Evolutionary conservation across 2,329 filamentous ascomycete genomes (phyloP).

Genomic region (Xylariales sp.): DNA sequence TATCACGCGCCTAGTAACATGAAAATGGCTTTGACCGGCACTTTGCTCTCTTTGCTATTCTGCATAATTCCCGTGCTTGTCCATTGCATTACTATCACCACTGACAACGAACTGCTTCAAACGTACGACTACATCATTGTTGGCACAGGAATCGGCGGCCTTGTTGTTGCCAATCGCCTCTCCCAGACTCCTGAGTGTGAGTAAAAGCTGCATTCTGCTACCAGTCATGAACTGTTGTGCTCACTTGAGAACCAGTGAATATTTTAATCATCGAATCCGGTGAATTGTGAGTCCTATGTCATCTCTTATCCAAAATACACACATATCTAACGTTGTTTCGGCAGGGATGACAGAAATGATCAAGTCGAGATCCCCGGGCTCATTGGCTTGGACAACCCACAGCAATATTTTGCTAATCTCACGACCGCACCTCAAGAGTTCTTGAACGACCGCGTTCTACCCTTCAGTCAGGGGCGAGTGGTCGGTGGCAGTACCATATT

Average conservation of each 20-base stretch:
- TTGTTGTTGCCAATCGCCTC: slow-evolving; percentile 20
- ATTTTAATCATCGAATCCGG: slow-evolving; percentile 20
- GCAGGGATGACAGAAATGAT: slow-evolving; percentile 20
- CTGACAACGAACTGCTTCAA: slow-evolving; percentile 8
- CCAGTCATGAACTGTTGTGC: background rate
- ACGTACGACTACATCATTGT: slow-evolving; percentile 21
- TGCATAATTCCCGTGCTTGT: too few relatives aligned
- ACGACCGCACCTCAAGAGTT: slow-evolving; percentile 24
- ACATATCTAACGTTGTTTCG: background rate
- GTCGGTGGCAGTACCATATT: slow-evolving; percentile 35
- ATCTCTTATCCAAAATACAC: background rate
- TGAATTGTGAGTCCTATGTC: slow-evolving; percentile 14
- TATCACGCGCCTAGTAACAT: too few relatives aligned
- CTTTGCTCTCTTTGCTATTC: slow-evolving; percentile 9
- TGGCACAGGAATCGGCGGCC: slow-evolving; percentile 20
- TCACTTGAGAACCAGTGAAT: slow-evolving; percentile 9
- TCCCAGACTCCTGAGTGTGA: slow-evolving; percentile 16
- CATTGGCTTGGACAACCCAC: slow-evolving; percentile 16
- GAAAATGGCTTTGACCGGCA: slow-evolving; percentile 4
- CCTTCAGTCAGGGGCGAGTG: slow-evolving; percentile 30
- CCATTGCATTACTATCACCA: slow-evolving; percentile 10
- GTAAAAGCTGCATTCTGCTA: too few relatives aligned
- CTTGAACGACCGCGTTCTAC: slow-evolving; percentile 28
- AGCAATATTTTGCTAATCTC: slow-evolving; percentile 24
- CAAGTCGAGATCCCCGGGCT: slow-evolving; percentile 20